phyloP scores from a whole-genome alignment of 2,329 filamentous ascomycete species.

The Proliferodiscus dingleyae region DNA sequence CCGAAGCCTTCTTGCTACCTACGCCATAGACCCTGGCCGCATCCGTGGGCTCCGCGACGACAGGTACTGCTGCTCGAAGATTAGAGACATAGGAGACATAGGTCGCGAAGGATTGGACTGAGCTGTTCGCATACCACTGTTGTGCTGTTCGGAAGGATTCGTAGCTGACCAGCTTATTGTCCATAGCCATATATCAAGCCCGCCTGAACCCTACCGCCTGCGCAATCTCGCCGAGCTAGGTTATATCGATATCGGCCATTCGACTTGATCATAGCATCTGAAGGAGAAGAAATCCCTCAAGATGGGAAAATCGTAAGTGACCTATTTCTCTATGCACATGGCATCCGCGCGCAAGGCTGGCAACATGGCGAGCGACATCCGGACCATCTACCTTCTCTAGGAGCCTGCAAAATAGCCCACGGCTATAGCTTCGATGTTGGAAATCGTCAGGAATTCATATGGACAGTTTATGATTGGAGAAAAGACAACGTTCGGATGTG shows the following conservation, averaged over 20 bases:
- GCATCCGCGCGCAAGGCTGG: neutral
- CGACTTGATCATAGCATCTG: neutral
- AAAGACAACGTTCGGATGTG: too few species aligned
- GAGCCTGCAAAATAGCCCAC: too few species aligned
- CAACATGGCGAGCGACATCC: neutral
- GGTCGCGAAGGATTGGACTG: neutral
- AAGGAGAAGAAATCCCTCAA: constrained; percentile 11
- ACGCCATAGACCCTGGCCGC: neutral
- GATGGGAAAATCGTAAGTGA: constrained; percentile 53
- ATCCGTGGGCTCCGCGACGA: neutral
- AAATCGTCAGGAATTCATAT: neutral
- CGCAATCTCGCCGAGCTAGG: neutral
- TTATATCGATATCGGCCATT: constrained; percentile 1
- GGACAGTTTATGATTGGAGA: too few species aligned
- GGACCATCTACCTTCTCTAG: neutral
- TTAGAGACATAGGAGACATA: too few species aligned
- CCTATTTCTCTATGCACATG: constrained; percentile 8
- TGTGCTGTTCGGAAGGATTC: neutral
- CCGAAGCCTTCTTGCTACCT: constrained; percentile 1
- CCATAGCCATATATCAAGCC: neutral
- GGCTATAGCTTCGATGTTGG: neutral
- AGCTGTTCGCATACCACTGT: too few species aligned
- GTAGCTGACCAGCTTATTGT: neutral
- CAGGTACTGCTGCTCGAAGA: too few species aligned
- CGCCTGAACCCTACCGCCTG: neutral